Percentiles rank a stretch among this genome's conserved stretches.
phyloP scores from a whole-genome alignment of 23 red algal genomes.

The Chondrus crispus region DNA sequence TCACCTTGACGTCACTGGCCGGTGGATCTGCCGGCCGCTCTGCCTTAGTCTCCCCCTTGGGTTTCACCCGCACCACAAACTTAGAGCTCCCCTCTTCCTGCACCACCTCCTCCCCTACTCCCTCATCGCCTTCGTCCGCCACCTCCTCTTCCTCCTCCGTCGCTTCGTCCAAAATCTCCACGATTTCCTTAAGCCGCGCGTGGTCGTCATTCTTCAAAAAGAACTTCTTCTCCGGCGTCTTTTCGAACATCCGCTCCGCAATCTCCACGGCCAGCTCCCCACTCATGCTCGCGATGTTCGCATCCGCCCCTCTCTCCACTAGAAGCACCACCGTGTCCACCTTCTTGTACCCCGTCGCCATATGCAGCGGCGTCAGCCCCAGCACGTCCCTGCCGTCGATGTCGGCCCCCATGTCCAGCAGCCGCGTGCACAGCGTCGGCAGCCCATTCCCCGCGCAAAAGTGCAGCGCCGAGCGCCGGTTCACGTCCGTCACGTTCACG shows the following conservation, averaged over 20 bases:
- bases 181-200: conserved; percentile 50
- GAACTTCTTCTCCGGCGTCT: conserved; percentile 59
- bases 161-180: conserved; percentile 50
- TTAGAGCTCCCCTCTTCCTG: conserved; percentile 35
- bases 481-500: conserved; percentile 49
- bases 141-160: conserved; percentile 53
- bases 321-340: conserved; percentile 66
- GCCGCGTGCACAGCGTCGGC: conserved; percentile 22
- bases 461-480: conserved; percentile 86
- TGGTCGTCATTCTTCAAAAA: conserved; percentile 42
- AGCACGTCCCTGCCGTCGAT: conserved; percentile 75
- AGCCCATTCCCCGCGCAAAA: conserved; percentile 85
- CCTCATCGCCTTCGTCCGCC: background rate
- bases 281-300: conserved; percentile 31
- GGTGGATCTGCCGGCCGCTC: background rate
- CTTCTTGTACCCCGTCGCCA: conserved; percentile 93
- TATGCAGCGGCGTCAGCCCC: conserved; percentile 93
- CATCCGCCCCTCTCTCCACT: conserved; percentile 49
- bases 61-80: conserved; percentile 56
- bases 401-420: conserved; percentile 67
- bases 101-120: background rate
- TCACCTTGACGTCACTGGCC: conserved; percentile 39
- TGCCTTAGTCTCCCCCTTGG: background rate
- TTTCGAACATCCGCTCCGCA: conserved; percentile 60
- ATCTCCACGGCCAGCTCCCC: conserved; percentile 67